Base-by-base conservation (phyloP, 2,329 filamentous ascomycete species). In the Pyricularia sp. region DNA sequence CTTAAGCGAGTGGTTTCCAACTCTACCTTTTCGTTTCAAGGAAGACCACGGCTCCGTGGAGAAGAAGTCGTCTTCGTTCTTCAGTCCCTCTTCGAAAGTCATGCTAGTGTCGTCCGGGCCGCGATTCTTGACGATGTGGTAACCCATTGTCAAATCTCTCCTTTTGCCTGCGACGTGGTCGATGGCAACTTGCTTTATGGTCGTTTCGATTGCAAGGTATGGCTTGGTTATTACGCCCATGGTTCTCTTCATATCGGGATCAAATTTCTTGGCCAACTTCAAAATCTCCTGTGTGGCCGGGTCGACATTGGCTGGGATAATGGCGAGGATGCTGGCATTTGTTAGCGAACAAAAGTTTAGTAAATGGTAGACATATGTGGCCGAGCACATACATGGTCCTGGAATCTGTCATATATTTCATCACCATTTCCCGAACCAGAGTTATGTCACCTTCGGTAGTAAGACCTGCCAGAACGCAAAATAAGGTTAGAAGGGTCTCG, bases 191-290 rank as follows among this genome's bases (percentile, higher is more conserved):
- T 73, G 69, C 30, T 78, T 73, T 0, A 72, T 77, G 0, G 73
- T 73, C 0, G 70, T 65, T 62, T 83, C 81, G 0, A 70, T 71
- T 0, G 81, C 78, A 0, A 87, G 73, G 65, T 89, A 86, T 0
- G 84, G 81, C 68, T 88, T 88, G 0, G 85, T 88, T 0, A 88
- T 74, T 0, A 82, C 77, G 0, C 78, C 78, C 8, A 83, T 70
- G 0, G 80, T 83, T 0, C 80, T 68, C 4, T 71, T 67, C 0
- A 80, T 79, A 0, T 73, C 65, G 0, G 76, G 74, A 13, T 83
- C 81, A 2, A 70, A 73, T 12, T 72, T 65, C 19, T 72, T 75
- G 1, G 77, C 76, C 2, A 78, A 67, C 57, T 73, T 72, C 5
- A 79, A 66, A 13, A 79, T 74, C 30, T 74, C 73, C 62, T 79